A percentile compares a stretch with the other conserved stretches of the same genome.
phyloP scores from a whole-genome alignment of 371 early-diverging fungal genomes.

The Mortierella sp. region DNA sequence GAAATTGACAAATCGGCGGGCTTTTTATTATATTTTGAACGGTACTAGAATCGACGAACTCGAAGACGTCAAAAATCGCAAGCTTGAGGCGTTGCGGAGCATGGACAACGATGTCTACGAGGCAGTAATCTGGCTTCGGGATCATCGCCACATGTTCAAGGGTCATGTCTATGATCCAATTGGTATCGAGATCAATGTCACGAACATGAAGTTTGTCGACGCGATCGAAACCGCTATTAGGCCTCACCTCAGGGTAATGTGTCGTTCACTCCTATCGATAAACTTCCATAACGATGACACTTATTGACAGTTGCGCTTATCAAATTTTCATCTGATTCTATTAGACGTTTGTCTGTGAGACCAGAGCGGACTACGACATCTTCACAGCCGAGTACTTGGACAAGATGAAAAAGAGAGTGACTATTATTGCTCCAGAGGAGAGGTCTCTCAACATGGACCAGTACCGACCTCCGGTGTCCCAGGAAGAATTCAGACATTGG shows the following conservation, averaged over 20 bases:
- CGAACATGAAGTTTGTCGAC: constrained; percentile 70
- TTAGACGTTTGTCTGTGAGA: constrained; percentile 86
- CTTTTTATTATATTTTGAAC: constrained; percentile 34
- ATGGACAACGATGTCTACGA: constrained; percentile 66
- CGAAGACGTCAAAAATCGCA: constrained; percentile 68
- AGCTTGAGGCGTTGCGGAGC: constrained; percentile 61
- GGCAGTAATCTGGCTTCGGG: constrained; percentile 76
- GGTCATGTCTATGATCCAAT: constrained; percentile 85
- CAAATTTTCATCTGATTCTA: not conserved
- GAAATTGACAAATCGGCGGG: not conserved
- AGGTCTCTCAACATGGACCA: constrained; percentile 51
- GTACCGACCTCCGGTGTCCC: constrained; percentile 62
- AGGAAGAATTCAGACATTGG: constrained; percentile 59
- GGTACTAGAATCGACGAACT: constrained; percentile 62
- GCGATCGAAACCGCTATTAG: constrained; percentile 74
- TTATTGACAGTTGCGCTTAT: not conserved
- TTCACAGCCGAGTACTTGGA: constrained; percentile 78
- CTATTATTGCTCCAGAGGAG: constrained; percentile 68
- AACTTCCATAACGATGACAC: too few species aligned
- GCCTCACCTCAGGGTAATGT: constrained; percentile 63
- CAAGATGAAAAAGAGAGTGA: constrained; percentile 67
- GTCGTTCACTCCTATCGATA: not conserved
- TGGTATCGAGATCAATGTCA: constrained; percentile 75
- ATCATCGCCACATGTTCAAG: constrained; percentile 74
- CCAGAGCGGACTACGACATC: constrained; percentile 80